phyloP scores from a whole-genome alignment of 2,329 filamentous ascomycete genomes.

The Lasiodiplodia hormozganensis region DNA sequence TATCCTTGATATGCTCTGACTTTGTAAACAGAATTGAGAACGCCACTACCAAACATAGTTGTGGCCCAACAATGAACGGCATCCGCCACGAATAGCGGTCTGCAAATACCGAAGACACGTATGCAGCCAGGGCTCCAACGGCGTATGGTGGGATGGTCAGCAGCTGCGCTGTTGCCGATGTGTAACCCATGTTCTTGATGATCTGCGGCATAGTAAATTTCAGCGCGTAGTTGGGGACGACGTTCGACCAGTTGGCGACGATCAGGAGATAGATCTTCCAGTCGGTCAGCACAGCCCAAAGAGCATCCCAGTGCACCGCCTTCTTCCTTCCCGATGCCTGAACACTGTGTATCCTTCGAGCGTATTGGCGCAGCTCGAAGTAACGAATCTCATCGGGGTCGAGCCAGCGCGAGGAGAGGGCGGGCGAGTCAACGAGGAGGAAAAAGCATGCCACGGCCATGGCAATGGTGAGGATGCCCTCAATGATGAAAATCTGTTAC shows the following conservation, averaged over 20 bases:
- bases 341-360: constrained; percentile 32
- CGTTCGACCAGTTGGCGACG: constrained; percentile 23
- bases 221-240: constrained; percentile 44
- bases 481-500: constrained; percentile 31
- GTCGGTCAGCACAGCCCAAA: constrained; percentile 8
- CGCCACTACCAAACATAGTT: constrained; percentile 44
- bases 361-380: constrained; percentile 37
- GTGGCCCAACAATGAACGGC: constrained; percentile 39
- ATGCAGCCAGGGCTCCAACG: constrained; percentile 36
- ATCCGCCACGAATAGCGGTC: constrained; percentile 39
- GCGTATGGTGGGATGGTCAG: constrained; percentile 39
- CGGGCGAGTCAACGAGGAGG: constrained; percentile 66
- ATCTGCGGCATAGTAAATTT: constrained; percentile 36
- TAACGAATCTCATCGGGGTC: constrained; percentile 38
- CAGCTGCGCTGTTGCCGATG: constrained; percentile 39
- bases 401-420: constrained; percentile 34
- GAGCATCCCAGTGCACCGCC: not conserved
- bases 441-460: constrained; percentile 43
- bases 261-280: constrained; percentile 21
- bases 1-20: constrained; percentile 46
- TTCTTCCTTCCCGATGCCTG: constrained; percentile 27
- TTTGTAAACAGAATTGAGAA: constrained; percentile 52
- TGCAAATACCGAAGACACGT: constrained; percentile 37
- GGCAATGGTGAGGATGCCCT: constrained; percentile 30
- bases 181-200: constrained; percentile 40